A percentile compares a stretch with the other conserved stretches of the same genome.
phyloP scores from a whole-genome alignment of 2,329 filamentous ascomycete species.

The Lachnellula willkommii region DNA sequence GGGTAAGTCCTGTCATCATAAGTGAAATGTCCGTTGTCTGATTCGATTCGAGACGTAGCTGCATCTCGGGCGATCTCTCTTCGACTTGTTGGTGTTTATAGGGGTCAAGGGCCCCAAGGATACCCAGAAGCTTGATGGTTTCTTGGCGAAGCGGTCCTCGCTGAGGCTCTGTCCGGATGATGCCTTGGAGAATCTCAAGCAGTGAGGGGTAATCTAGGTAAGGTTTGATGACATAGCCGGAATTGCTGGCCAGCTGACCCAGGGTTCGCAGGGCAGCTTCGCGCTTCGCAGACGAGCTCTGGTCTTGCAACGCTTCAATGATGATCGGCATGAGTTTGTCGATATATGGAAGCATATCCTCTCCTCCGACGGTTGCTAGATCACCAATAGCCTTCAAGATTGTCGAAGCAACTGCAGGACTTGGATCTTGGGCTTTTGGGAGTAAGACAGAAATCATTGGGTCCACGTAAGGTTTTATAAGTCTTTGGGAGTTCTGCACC shows the following conservation, averaged over 20 bases:
- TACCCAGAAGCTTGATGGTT: conserved; percentile 94
- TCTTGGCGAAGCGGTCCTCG: conserved; percentile 81
- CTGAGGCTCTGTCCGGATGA: conserved; percentile 84
- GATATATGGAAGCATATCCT: conserved; percentile 90
- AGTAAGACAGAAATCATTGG: conserved; percentile 93
- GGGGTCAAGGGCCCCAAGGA: conserved; percentile 87
- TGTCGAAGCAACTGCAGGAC: conserved; percentile 83
- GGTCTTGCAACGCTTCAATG: conserved; percentile 86
- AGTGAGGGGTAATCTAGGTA: conserved; percentile 94
- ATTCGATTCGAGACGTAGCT: conserved; percentile 57
- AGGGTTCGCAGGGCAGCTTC: conserved; percentile 87
- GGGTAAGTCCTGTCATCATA: conserved; percentile 96
- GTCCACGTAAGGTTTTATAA: conserved; percentile 95
- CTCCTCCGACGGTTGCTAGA: conserved; percentile 85
- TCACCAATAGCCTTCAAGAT: conserved; percentile 95
- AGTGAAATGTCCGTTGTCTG: conserved; percentile 87
- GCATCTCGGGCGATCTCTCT: conserved; percentile 78
- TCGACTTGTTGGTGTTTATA: conserved; percentile 96
- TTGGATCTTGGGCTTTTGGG: conserved; percentile 81
- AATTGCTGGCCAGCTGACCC: conserved; percentile 89
- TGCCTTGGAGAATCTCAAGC: conserved; percentile 85
- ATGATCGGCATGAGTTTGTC: conserved; percentile 92
- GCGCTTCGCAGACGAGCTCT: conserved; percentile 83
- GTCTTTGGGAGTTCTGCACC: conserved; percentile 83
- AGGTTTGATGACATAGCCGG: conserved; percentile 94